These are phyloP conservation scores for Delonix regia DNA, from an alignment of 306 rosid species.

Conservation along the genomic window DNA sequence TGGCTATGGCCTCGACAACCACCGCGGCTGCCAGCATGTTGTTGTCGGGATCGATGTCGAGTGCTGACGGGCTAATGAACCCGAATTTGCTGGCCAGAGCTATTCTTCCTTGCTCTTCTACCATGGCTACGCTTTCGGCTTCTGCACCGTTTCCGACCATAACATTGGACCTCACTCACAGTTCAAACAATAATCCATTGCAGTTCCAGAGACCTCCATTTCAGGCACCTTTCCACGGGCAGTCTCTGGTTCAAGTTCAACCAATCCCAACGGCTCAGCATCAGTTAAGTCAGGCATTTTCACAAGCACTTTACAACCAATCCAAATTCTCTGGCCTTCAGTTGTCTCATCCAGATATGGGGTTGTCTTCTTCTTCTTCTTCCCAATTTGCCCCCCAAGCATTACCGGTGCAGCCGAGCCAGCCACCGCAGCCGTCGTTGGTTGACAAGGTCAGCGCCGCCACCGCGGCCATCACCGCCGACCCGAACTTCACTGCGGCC, in stretches of 20 bases:
- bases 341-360: conserved; percentile 70
- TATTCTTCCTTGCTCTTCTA: conserved; percentile 71
- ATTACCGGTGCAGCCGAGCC: conserved; percentile 45
- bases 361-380: conserved; percentile 22
- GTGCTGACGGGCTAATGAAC: conserved; percentile 87
- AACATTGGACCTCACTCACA: conserved; percentile 84
- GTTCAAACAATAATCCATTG: conserved; percentile 38
- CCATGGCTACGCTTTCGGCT: conserved; percentile 90
- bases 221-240: conserved; percentile 57
- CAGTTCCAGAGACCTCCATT: conserved; percentile 66
- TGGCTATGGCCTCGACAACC: conserved; percentile 97
- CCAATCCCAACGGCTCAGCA: background rate
- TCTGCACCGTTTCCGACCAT: conserved; percentile 93
- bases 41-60: conserved; percentile 86
- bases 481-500: conserved; percentile 86
- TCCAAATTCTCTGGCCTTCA: conserved; percentile 94
- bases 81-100: conserved; percentile 83
- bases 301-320: conserved; percentile 74
- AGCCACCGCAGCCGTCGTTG: conserved; percentile 44
- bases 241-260: background rate
- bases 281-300: conserved; percentile 48
- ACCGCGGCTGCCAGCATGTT: conserved; percentile 90
- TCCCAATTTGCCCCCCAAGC: conserved; percentile 51
- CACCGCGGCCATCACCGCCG: conserved; percentile 84
- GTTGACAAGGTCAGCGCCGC: conserved; percentile 84